Conservation (phyloP, 495 filamentous ascomycete genomes). For the Penicillium flavigenum region DNA sequence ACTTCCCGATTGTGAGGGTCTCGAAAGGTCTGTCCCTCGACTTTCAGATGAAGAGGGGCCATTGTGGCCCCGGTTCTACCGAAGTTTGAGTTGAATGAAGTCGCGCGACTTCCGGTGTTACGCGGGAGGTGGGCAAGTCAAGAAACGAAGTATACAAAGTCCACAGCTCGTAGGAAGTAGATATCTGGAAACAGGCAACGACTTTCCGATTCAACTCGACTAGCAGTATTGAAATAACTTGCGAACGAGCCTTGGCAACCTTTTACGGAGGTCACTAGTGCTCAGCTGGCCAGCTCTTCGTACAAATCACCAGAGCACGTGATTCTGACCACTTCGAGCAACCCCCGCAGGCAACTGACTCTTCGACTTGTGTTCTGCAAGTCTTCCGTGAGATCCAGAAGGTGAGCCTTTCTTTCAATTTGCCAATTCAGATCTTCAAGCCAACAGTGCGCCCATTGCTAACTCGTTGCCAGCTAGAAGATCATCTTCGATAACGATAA, state of each 20-base stretch:
- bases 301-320: background rate
- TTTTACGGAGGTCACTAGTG: background rate
- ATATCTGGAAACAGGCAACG: background rate
- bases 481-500: constrained; percentile 22
- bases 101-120: background rate
- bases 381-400: too few species aligned
- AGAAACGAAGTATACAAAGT: background rate
- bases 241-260: background rate
- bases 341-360: background rate
- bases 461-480: constrained; percentile 1
- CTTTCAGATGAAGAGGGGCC: constrained; percentile 57
- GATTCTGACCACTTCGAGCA: background rate
- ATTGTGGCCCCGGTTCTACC: constrained; percentile 23
- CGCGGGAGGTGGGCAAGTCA: background rate
- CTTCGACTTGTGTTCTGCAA: background rate
- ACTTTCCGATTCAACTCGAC: background rate
- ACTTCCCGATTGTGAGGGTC: constrained; percentile 67
- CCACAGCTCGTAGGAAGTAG: background rate
- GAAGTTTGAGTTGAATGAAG: background rate
- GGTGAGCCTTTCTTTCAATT: background rate
- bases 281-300: background rate
- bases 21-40: constrained; percentile 81
- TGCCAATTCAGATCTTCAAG: background rate
- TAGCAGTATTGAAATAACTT: background rate
- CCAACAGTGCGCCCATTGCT: background rate